phyloP scores from a whole-genome alignment of 2,329 filamentous ascomycete species.

The Ophiostoma tasmaniense region DNA sequence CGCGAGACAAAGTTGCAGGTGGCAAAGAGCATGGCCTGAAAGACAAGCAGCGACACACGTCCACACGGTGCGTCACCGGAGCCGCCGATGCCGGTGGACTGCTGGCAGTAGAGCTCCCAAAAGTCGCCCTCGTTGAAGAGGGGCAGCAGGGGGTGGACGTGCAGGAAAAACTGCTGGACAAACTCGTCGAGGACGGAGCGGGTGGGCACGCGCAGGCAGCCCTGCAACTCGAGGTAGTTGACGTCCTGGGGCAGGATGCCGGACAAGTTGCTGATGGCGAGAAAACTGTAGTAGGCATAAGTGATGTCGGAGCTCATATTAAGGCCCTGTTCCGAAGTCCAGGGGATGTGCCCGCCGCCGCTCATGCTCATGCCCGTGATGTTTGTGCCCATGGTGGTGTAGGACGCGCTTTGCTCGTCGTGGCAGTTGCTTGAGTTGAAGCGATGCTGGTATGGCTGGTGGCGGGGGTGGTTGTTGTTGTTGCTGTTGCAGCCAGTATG shows the following conservation, averaged over 20 bases:
- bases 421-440: constrained; percentile 8
- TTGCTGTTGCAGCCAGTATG: background rate
- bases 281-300: constrained; percentile 38
- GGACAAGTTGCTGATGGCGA: constrained; percentile 31
- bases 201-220: constrained; percentile 38
- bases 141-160: constrained; percentile 38
- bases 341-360: background rate
- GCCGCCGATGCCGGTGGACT: constrained; percentile 17
- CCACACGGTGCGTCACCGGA: constrained; percentile 23
- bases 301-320: constrained; percentile 18
- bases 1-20: constrained; percentile 19
- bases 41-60: constrained; percentile 35
- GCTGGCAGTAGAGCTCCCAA: constrained; percentile 36
- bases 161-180: constrained; percentile 39
- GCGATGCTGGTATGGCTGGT: background rate
- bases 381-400: background rate
- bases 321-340: constrained; percentile 13
- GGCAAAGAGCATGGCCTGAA: constrained; percentile 37
- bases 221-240: constrained; percentile 38
- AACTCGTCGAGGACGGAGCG: constrained; percentile 38
- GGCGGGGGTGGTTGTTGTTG: background rate
- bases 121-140: constrained; percentile 39
- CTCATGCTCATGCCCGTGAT: constrained; percentile 1
- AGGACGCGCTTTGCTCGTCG: constrained; percentile 8
- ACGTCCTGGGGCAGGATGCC: constrained; percentile 38